These are phyloP conservation scores for Paramecium biaurelia DNA, from an alignment of 73 alveolate species.

Conservation along the genomic window DNA sequence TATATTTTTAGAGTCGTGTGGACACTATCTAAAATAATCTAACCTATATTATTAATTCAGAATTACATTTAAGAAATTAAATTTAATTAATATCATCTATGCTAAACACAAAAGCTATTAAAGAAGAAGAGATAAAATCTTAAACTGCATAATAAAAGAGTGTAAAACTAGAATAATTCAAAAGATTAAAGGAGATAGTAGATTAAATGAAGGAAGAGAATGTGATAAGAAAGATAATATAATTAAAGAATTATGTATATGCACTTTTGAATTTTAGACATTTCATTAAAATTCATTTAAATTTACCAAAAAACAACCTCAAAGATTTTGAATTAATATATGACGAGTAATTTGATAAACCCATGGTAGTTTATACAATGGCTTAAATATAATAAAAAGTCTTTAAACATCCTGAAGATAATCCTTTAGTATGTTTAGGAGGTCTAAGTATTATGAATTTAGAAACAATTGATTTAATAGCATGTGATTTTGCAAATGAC, in stretches of 20 bases:
- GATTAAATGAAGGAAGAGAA: neutral
- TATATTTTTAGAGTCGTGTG: neutral
- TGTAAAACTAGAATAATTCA: neutral
- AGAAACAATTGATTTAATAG: neutral
- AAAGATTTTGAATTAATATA: neutral
- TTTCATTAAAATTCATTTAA: neutral
- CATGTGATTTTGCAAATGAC: slow-evolving; percentile 8
- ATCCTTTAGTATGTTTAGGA: neutral
- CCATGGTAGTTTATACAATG: neutral
- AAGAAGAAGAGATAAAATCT: neutral
- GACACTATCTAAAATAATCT: neutral
- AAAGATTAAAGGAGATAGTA: neutral
- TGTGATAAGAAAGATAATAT: neutral
- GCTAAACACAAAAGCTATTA: neutral
- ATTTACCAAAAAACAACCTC: neutral
- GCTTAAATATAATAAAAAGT: neutral
- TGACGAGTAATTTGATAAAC: neutral
- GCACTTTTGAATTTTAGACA: neutral
- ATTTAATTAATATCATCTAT: neutral
- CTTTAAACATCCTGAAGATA: neutral
- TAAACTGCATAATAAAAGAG: neutral
- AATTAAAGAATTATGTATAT: neutral
- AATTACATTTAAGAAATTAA: neutral
- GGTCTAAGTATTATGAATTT: neutral
- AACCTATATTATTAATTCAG: neutral